Evolutionary conservation across 176 grass and related monocot genomes (phyloP).

Genomic region (Avena insularis): DNA sequence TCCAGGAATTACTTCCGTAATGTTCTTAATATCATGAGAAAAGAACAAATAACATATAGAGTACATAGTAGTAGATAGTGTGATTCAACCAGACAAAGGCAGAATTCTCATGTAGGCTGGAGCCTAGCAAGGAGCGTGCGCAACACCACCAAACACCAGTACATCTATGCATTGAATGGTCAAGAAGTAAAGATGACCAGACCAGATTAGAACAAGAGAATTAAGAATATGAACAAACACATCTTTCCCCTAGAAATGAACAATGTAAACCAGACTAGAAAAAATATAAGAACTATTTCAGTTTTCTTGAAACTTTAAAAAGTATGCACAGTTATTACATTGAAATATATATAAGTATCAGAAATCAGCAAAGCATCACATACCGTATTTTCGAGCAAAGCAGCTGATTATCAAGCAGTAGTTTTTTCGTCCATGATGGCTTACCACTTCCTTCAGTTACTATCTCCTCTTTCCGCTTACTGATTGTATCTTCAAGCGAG

Average conservation of each 20-base stretch:
- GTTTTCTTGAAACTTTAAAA: neutral
- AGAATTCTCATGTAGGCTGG: neutral
- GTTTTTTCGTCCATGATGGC: conserved; percentile 91
- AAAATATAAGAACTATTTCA: neutral
- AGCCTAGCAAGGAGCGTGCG: neutral
- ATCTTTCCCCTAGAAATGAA: neutral
- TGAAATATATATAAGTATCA: neutral
- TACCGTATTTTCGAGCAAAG: conserved; percentile 95
- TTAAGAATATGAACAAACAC: neutral
- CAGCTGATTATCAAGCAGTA: conserved; percentile 67
- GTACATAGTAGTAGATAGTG: neutral
- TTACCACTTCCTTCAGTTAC: conserved; percentile 56
- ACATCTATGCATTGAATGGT: neutral
- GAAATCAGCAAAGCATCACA: conserved; percentile 18
- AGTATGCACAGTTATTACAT: neutral
- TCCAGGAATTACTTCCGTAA: neutral
- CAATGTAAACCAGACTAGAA: conserved; percentile 3
- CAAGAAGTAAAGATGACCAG: neutral
- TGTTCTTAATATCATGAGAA: conserved; percentile 4
- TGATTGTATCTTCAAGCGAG: conserved; percentile 84
- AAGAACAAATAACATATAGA: neutral
- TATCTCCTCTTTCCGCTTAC: conserved; percentile 72
- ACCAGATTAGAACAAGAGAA: conserved; percentile 19
- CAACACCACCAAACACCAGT: neutral
- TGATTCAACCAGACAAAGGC: neutral